A percentile compares a stretch with the other conserved stretches of the same genome.
These are phyloP conservation scores for Podospora fimiseda DNA, from an alignment of 495 filamentous ascomycete species.

Conservation along the genomic window DNA sequence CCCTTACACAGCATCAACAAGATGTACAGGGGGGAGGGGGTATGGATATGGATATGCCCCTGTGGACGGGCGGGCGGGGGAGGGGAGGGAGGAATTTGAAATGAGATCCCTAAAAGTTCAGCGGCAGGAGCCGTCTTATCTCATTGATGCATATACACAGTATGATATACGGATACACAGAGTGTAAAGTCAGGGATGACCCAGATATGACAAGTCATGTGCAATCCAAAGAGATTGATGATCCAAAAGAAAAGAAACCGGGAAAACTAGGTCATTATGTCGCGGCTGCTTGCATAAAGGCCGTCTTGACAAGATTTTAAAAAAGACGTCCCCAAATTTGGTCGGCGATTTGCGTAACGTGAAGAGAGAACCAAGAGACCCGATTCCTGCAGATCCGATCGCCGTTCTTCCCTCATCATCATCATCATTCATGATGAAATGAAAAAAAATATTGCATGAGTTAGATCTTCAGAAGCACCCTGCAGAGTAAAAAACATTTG, in stretches of 20 bases:
- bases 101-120: not conserved
- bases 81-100: no score
- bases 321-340: no score
- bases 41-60: not conserved
- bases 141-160: no score
- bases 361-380: not conserved
- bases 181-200: no score
- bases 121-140: not conserved
- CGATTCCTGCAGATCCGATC: constrained; percentile 24
- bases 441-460: not conserved
- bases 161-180: no score
- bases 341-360: constrained; percentile 33
- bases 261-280: not conserved
- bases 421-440: not conserved
- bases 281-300: constrained; percentile 8
- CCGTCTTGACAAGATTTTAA: not conserved
- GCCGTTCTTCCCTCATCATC: no score
- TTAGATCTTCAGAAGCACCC: not conserved
- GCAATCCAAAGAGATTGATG: not conserved
- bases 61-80: no score
- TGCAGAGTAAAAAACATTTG: no score
- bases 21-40: not conserved
- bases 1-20: not conserved
- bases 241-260: not conserved
- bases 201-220: not conserved